A percentile compares a stretch with the other conserved stretches of the same genome.
These are phyloP conservation scores for Caloboletus firmus DNA, from an alignment of 1,284 basidiomycete species.

Conservation along the genomic window DNA sequence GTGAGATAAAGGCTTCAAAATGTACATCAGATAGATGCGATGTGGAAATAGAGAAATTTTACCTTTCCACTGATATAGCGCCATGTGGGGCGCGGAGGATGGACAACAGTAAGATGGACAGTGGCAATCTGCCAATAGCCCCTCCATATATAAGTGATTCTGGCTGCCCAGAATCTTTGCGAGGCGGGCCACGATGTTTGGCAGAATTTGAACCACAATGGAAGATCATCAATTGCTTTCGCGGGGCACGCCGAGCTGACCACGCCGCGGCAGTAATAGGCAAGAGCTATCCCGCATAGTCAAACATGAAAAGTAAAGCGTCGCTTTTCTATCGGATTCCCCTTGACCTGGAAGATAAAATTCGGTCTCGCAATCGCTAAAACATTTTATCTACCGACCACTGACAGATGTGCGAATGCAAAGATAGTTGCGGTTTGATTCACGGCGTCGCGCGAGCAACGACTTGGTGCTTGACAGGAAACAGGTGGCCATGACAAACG, in stretches of 20 bases:
- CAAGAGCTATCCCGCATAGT: not conserved
- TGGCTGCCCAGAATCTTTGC: no score
- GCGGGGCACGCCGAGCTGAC: no score
- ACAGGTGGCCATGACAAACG: no score
- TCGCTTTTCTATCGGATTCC: not conserved
- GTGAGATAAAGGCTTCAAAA: constrained; percentile 2
- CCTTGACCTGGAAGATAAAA: not conserved
- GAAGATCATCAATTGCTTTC: not conserved
- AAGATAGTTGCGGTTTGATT: not conserved
- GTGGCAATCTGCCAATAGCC: not conserved
- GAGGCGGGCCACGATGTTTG: no score
- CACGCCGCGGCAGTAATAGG: not conserved
- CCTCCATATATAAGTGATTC: not conserved
- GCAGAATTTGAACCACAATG: not conserved
- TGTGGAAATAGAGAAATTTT: not conserved
- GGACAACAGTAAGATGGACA: not conserved
- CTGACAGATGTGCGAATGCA: not conserved
- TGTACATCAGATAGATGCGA: constrained; percentile 3
- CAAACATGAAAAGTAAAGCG: not conserved
- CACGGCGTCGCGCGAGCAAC: not conserved
- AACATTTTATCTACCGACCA: not conserved
- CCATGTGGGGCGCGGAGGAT: not conserved
- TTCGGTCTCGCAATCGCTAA: not conserved
- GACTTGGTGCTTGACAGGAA: not conserved
- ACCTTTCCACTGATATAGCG: constrained; percentile 10